phyloP scores from a whole-genome alignment of 768 basidiomycete species.

The Tephrocybe rancida region DNA sequence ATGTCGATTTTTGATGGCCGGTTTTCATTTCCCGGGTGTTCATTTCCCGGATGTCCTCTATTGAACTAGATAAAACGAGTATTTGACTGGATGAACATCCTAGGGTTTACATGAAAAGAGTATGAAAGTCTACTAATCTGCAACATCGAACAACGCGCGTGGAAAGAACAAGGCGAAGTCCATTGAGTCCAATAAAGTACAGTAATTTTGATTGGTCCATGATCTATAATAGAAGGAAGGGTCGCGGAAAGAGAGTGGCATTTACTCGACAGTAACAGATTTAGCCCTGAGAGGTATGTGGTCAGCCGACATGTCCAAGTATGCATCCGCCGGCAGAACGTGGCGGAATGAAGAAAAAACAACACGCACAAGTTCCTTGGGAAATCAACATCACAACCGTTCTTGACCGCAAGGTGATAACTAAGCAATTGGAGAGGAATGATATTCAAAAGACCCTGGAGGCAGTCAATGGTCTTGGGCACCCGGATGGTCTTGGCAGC shows the following conservation, averaged over 20 bases:
- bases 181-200: slow-evolving; percentile 28
- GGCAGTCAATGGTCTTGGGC: slow-evolving; percentile 89
- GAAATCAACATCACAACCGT: slow-evolving; percentile 98
- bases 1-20: no score
- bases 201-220: slow-evolving; percentile 24
- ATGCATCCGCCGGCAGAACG: neutral
- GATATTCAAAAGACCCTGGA: slow-evolving; percentile 96
- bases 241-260: neutral
- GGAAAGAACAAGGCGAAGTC: neutral
- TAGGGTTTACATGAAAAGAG: neutral
- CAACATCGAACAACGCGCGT: neutral
- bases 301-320: slow-evolving; percentile 10
- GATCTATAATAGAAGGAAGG: slow-evolving; percentile 5
- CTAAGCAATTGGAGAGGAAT: slow-evolving; percentile 94
- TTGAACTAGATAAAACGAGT: neutral
- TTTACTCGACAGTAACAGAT: slow-evolving; percentile 75
- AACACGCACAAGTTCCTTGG: slow-evolving; percentile 86
- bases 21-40: neutral
- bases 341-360: neutral
- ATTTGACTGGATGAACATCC: slow-evolving; percentile 22
- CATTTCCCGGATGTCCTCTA: neutral
- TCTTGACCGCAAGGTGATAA: slow-evolving; percentile 94
- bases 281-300: slow-evolving; percentile 53
- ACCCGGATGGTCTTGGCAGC: slow-evolving; percentile 89
- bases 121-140: slow-evolving; percentile 5